These are phyloP conservation scores for Oryza meyeriana DNA, from an alignment of 176 grass and related monocot genomes.

Conservation along the genomic window DNA sequence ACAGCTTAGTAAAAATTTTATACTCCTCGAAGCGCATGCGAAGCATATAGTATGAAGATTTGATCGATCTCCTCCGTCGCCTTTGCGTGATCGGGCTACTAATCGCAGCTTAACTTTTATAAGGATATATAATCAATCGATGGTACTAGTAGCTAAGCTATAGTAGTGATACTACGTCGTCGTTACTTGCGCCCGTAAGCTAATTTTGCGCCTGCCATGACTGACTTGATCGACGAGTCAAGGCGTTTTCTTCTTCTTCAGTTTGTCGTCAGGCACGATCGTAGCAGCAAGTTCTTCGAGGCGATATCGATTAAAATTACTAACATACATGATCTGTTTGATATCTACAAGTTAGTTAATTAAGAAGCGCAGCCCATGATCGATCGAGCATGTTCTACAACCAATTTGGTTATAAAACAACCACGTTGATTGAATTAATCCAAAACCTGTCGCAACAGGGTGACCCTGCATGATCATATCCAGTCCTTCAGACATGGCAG, in stretches of 20 bases:
- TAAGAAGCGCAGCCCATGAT: background rate
- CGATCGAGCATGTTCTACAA: background rate
- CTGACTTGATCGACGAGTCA: constrained; percentile 23
- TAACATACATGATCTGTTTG: background rate
- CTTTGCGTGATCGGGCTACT: constrained; percentile 25
- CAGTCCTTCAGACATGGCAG: background rate
- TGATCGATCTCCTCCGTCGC: background rate
- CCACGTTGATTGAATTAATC: background rate
- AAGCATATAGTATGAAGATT: background rate
- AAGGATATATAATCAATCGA: background rate
- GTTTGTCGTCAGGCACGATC: background rate
- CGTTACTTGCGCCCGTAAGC: constrained; percentile 19
- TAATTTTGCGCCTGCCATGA: constrained; percentile 37
- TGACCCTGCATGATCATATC: background rate
- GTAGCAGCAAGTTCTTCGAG: background rate
- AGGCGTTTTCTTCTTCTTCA: background rate
- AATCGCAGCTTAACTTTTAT: background rate
- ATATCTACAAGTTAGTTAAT: background rate
- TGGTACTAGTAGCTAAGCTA: background rate
- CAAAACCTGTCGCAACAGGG: background rate
- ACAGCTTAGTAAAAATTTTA: background rate
- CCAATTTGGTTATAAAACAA: background rate
- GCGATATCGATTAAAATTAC: background rate
- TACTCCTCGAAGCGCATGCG: background rate
- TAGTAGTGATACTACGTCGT: background rate